These are phyloP conservation scores for Jaltomata sinuosa DNA, from an alignment of 257 asterid genomes.

Conservation along the genomic window DNA sequence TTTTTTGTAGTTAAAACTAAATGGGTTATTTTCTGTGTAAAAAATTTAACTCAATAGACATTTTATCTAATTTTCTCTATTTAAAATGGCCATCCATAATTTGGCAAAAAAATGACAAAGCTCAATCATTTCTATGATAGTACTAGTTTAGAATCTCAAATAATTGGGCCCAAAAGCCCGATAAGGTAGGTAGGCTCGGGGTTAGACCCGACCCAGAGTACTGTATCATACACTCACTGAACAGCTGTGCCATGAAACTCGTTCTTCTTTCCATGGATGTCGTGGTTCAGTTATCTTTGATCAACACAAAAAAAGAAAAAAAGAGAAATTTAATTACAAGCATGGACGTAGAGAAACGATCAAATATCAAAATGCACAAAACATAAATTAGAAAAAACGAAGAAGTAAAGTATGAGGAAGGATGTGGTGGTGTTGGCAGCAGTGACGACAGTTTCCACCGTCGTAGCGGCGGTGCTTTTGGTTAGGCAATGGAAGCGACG, in stretches of 20 bases:
- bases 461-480: slow-evolving; percentile 26
- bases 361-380: not conserved
- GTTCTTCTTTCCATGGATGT: slow-evolving; percentile 15
- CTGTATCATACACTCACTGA: not conserved
- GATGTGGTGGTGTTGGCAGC: slow-evolving; percentile 31
- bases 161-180: not conserved
- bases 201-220: not conserved
- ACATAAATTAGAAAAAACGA: not conserved
- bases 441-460: slow-evolving; percentile 30
- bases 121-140: not conserved
- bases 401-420: slow-evolving; percentile 30
- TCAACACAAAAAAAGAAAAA: not conserved
- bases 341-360: not conserved
- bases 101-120: not conserved
- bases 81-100: not conserved
- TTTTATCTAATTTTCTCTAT: too few species aligned
- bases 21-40: too few species aligned
- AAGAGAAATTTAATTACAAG: not conserved
- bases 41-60: too few species aligned
- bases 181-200: not conserved
- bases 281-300: slow-evolving; percentile 14
- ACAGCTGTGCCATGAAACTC: slow-evolving; percentile 15
- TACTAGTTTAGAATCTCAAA: not conserved
- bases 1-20: too few species aligned
- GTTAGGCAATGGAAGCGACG: slow-evolving; percentile 34